Evolutionary conservation across 345 rosid species (phyloP).

Genomic region (Aethionema arabicum): DNA sequence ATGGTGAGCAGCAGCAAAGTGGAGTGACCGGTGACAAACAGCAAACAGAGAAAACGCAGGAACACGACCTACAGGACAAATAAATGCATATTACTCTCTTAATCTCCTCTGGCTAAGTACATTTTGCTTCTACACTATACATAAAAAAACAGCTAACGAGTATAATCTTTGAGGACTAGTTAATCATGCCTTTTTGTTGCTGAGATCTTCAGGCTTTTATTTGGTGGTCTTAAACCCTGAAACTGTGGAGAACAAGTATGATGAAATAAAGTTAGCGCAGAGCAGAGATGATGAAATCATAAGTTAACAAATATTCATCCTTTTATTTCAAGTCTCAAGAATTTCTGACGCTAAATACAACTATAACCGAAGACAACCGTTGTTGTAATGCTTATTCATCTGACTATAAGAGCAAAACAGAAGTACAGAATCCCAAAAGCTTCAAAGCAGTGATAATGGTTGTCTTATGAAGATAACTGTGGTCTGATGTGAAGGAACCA

Average conservation of each 20-base stretch:
- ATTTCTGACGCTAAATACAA: conserved; percentile 3
- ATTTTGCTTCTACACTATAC: no score
- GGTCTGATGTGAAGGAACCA: conserved; percentile 61
- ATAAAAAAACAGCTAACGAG: background rate
- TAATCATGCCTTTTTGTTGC: background rate
- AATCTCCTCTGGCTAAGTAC: no score
- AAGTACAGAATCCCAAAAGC: background rate
- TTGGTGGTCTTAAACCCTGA: conserved; percentile 8
- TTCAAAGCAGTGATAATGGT: background rate
- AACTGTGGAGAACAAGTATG: background rate
- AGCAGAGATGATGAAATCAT: background rate
- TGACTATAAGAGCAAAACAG: conserved; percentile 6
- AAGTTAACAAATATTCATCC: background rate
- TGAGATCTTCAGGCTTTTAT: background rate
- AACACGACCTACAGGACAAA: conserved; percentile 1
- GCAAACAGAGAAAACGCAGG: background rate
- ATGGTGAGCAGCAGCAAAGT: no score
- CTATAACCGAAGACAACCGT: conserved; percentile 4
- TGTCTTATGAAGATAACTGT: background rate
- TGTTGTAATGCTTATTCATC: conserved; percentile 6
- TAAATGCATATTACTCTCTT: no score
- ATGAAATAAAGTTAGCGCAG: no score
- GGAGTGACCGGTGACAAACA: conserved; percentile 8
- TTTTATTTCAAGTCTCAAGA: background rate
- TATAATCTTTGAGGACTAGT: background rate